Base-by-base conservation (phyloP, 192 early-diverging fungal species). In the Backusella sp. region DNA sequence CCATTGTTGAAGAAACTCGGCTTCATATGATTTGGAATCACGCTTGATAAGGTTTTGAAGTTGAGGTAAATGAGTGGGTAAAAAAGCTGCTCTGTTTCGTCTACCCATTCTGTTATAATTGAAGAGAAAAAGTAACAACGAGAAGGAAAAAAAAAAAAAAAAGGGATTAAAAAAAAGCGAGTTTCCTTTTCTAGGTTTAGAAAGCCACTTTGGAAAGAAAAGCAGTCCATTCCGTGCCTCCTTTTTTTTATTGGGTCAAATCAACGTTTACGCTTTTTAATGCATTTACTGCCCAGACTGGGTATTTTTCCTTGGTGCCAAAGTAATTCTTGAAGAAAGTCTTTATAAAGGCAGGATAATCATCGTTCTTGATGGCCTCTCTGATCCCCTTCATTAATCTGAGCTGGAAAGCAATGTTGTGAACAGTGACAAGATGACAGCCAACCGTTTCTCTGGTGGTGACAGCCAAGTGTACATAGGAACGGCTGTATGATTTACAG, bases 41-140 rank as follows among this genome's bases (percentile, higher is more conserved):
- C 98, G 88, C 83, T 97, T 97, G 83, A 99, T 96, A 65, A 97
- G 89, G 84, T 99, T 99, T 86, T 99, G 98, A 73, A 99, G 89
- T 86, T 99, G 97, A 41, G 98, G 95, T 73, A 99, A 89, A 90
- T 99, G 95, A 21, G 79, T 90, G 14, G 89, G 85, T 71, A 92
- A 78, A 66, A 88, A 74, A n/a, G 87, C 83, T 30, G 87, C 85
- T 82, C 89, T 82, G 74, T 90, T 88, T 36, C 89, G 80, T 77
- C 84, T 88, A 37, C 86, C 90, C 90, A 92, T 92, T 17, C 46
- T 49, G 19, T 76, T 72, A 69, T 32, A 42, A 15, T 6, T 21
- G 67, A 67, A 75, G 70, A 71, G 70, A 66, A 76, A 59, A 70
- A 56, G n/a, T 28, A 75, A 35, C 28, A 68, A 75, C 8, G 6